These are phyloP conservation scores for Neltuma alba DNA, from an alignment of 306 rosid genomes.

Conservation along the genomic window DNA sequence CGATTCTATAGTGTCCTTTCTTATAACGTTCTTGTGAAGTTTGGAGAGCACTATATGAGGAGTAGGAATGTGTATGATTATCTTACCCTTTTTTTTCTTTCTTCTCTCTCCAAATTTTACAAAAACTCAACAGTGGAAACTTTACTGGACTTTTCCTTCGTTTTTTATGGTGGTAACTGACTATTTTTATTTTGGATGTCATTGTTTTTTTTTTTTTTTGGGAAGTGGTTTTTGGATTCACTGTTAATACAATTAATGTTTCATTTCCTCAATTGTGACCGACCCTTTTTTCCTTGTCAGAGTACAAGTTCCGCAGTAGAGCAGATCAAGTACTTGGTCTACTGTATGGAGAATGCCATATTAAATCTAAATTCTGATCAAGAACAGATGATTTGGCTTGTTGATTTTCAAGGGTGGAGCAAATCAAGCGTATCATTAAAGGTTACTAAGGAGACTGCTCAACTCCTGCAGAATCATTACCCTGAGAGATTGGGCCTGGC, in stretches of 20 bases:
- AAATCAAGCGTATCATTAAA: constrained; percentile 59
- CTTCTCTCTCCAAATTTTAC: background rate
- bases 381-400: constrained; percentile 83
- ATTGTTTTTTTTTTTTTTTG: too few relatives aligned
- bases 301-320: constrained; percentile 43
- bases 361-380: constrained; percentile 48
- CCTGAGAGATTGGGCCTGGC: constrained; percentile 86
- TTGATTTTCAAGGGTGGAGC: constrained; percentile 81
- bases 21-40: background rate
- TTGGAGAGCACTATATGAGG: background rate
- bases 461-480: constrained; percentile 73
- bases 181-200: background rate
- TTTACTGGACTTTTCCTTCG: background rate
- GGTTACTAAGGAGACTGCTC: constrained; percentile 64
- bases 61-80: background rate
- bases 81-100: background rate
- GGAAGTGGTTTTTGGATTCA: too few relatives aligned
- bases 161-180: background rate
- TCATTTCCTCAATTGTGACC: constrained; percentile 26
- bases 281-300: constrained; percentile 44
- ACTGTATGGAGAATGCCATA: constrained; percentile 86
- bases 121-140: background rate
- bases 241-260: constrained; percentile 13
- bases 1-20: background rate
- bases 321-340: constrained; percentile 72